Evolutionary conservation across 345 rosid genomes (phyloP).

Genomic region (Rhizophora apiculata): DNA sequence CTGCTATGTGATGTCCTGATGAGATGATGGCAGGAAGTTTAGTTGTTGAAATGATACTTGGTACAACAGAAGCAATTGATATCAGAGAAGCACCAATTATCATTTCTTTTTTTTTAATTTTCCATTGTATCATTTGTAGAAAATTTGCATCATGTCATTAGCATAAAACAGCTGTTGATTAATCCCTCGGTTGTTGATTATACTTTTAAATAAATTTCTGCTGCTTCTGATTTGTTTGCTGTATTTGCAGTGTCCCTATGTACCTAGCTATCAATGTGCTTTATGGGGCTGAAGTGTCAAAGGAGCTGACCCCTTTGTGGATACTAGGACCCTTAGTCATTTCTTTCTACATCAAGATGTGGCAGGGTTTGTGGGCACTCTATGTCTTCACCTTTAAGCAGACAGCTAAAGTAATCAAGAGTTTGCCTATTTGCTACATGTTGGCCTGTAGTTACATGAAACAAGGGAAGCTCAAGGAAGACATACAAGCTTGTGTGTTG

Average conservation of each 20-base stretch:
- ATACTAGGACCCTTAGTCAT: slow-evolving; percentile 67
- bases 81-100: no score
- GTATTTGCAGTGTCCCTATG: slow-evolving; percentile 58
- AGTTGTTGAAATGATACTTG: no score
- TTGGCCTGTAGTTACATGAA: slow-evolving; percentile 47
- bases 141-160: not conserved
- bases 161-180: not conserved
- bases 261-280: slow-evolving; percentile 54
- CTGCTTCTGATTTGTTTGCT: slow-evolving; percentile 20
- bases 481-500: slow-evolving; percentile 37
- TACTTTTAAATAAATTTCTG: not conserved
- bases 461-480: slow-evolving; percentile 66
- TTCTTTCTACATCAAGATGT: slow-evolving; percentile 64
- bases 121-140: no score
- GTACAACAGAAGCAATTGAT: no score
- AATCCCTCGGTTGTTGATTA: not conserved
- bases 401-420: slow-evolving; percentile 45
- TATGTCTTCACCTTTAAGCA: slow-evolving; percentile 74
- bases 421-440: slow-evolving; percentile 53
- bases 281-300: slow-evolving; percentile 74
- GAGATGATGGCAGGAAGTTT: no score
- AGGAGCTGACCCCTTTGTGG: slow-evolving; percentile 84
- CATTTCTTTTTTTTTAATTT: no score
- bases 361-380: slow-evolving; percentile 57
- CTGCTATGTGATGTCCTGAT: no score